Conservation (phyloP, 164 flowering plant genomes). For the Tetracentron sinense region DNA sequence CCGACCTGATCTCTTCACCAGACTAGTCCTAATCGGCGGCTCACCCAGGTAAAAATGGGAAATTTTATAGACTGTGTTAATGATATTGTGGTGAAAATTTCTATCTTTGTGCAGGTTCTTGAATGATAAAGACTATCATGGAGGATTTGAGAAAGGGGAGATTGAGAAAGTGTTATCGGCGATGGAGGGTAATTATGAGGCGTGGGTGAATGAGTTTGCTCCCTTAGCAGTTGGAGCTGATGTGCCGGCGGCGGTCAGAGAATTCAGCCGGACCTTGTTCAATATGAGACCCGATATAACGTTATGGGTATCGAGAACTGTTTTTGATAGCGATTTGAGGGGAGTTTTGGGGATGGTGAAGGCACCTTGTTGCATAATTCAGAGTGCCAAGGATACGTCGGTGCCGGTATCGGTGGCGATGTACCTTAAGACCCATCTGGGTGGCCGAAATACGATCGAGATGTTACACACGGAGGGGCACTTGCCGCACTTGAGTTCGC, state of each 20-base stretch:
- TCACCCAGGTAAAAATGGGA: constrained; percentile 78
- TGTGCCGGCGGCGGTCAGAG: constrained; percentile 84
- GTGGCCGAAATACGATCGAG: background rate
- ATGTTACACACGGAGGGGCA: background rate
- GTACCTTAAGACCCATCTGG: background rate
- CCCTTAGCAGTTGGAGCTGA: constrained; percentile 95
- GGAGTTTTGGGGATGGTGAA: background rate
- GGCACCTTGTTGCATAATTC: background rate
- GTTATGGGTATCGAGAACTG: constrained; percentile 25
- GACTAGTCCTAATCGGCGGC: constrained; percentile 85
- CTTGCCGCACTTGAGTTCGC: background rate
- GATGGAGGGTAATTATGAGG: constrained; percentile 82
- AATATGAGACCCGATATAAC: constrained; percentile 96
- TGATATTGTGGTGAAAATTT: no score
- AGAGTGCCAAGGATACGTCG: background rate
- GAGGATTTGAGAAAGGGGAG: constrained; percentile 77
- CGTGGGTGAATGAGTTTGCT: constrained; percentile 92
- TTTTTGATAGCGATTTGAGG: constrained; percentile 56
- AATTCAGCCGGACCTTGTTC: constrained; percentile 91
- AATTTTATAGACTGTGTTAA: no score
- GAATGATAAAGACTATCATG: constrained; percentile 84
- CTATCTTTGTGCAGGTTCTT: no score
- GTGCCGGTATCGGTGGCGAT: background rate
- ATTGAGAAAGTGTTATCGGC: constrained; percentile 75
- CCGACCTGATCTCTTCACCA: constrained; percentile 79